phyloP scores from a whole-genome alignment of 2,329 filamentous ascomycete genomes.

The Fusarium globosum region DNA sequence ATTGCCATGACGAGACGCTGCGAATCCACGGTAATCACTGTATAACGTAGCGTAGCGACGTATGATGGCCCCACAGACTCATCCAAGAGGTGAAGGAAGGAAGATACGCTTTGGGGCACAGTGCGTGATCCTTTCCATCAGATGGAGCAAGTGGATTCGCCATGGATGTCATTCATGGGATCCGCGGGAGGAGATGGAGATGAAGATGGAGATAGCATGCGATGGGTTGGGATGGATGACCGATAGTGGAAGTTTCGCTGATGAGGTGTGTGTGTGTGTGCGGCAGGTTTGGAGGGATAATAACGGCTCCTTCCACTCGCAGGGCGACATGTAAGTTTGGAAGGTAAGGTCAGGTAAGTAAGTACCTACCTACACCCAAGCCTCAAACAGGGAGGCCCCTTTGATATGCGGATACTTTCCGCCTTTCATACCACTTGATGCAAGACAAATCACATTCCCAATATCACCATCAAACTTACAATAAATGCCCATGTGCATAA shows the following conservation, averaged over 20 bases:
- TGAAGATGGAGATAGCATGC: conserved; percentile 23
- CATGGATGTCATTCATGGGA: conserved; percentile 33
- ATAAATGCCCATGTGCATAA: neutral
- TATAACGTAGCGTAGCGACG: conserved; percentile 11
- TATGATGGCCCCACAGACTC: conserved; percentile 20
- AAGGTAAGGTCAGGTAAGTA: neutral
- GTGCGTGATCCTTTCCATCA: conserved; percentile 9
- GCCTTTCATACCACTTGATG: neutral
- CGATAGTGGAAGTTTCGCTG: conserved; percentile 15
- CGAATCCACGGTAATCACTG: conserved; percentile 3
- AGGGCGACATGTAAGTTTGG: neutral
- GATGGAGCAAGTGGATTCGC: conserved; percentile 20
- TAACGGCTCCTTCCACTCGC: conserved; percentile 9
- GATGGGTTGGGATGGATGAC: conserved; percentile 7
- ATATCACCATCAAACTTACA: neutral
- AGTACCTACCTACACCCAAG: neutral
- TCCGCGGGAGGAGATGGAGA: conserved; percentile 28
- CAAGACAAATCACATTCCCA: neutral
- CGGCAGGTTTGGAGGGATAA: neutral
- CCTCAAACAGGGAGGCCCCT: neutral
- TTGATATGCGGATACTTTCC: neutral
- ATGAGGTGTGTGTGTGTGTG: neutral
- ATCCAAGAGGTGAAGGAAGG: conserved; percentile 4
- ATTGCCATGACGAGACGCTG: conserved; percentile 14
- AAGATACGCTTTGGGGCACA: conserved; percentile 8